Evolutionary conservation across 495 filamentous ascomycete genomes (phyloP).

Genomic region (Penicillium pulvis): DNA sequence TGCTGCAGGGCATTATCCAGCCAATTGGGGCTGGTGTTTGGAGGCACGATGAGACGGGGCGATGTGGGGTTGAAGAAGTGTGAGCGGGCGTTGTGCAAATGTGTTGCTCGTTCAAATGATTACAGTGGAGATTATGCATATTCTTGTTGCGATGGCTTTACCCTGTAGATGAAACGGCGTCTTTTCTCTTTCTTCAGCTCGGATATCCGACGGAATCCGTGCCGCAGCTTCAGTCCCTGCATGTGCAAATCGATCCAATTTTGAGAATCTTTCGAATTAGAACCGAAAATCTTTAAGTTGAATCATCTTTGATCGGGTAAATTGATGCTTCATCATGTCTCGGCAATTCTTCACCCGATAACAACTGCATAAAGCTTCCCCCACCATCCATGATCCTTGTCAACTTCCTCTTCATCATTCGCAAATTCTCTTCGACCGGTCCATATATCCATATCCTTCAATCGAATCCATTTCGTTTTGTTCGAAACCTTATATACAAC

Average conservation of each 20-base stretch:
- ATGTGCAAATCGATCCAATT: background rate
- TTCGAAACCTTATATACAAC: conserved; percentile 59
- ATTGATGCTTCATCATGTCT: background rate
- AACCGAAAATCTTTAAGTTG: background rate
- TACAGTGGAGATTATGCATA: background rate
- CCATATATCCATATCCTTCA: conserved; percentile 62
- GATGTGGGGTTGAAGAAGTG: background rate
- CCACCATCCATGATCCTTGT: conserved; percentile 18
- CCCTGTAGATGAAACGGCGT: background rate
- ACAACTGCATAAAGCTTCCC: conserved; percentile 24
- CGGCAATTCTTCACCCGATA: conserved; percentile 23
- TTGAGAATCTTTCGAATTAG: background rate
- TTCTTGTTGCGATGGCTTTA: background rate
- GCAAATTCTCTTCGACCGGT: conserved; percentile 52
- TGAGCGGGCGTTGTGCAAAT: background rate
- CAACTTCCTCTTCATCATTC: conserved; percentile 15
- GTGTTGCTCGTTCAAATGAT: background rate
- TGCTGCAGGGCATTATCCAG: conserved; percentile 8
- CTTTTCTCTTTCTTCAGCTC: background rate
- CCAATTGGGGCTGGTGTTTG: conserved; percentile 3
- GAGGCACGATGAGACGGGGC: conserved; percentile 10
- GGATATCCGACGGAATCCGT: conserved; percentile 33
- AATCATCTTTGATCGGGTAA: background rate
- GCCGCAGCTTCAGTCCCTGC: background rate
- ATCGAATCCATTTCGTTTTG: conserved; percentile 54